phyloP scores from a whole-genome alignment of 1,284 basidiomycete genomes.

The Trichosporon faecale region DNA sequence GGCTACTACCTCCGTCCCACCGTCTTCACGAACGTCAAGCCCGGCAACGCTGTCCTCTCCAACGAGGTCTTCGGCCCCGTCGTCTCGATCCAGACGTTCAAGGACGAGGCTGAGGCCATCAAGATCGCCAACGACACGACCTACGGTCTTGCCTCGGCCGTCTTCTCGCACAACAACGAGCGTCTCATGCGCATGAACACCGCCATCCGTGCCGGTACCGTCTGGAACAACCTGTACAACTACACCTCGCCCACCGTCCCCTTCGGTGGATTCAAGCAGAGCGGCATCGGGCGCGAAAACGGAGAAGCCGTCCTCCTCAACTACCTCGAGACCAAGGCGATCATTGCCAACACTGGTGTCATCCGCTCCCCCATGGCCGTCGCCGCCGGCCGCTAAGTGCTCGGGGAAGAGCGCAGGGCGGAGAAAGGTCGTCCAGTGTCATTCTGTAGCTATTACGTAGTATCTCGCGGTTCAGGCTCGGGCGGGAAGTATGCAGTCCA shows the following conservation, averaged over 20 bases:
- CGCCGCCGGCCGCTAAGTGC: background rate
- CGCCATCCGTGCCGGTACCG: slow-evolving; percentile 78
- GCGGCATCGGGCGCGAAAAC: slow-evolving; percentile 29
- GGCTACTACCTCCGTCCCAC: slow-evolving; percentile 44
- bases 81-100: slow-evolving; percentile 52
- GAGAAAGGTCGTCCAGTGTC: background rate
- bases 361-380: slow-evolving; percentile 23
- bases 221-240: slow-evolving; percentile 23
- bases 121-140: slow-evolving; percentile 74
- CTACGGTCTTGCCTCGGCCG: slow-evolving; percentile 81
- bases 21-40: slow-evolving; percentile 45
- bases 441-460: background rate
- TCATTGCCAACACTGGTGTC: slow-evolving; percentile 51
- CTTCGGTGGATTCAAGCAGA: slow-evolving; percentile 29
- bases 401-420: background rate
- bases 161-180: slow-evolving; percentile 79
- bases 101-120: slow-evolving; percentile 56
- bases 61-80: slow-evolving; percentile 56
- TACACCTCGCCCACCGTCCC: slow-evolving; percentile 16
- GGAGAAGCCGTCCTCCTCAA: slow-evolving; percentile 20
- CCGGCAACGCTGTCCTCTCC: slow-evolving; percentile 40
- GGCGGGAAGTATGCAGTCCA: background rate
- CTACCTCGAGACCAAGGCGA: slow-evolving; percentile 24
- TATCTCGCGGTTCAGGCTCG: background rate
- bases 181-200: slow-evolving; percentile 81